A percentile compares a stretch with the other conserved stretches of the same genome.
phyloP scores from a whole-genome alignment of 768 basidiomycete genomes.

The Hortiboletus campestris region DNA sequence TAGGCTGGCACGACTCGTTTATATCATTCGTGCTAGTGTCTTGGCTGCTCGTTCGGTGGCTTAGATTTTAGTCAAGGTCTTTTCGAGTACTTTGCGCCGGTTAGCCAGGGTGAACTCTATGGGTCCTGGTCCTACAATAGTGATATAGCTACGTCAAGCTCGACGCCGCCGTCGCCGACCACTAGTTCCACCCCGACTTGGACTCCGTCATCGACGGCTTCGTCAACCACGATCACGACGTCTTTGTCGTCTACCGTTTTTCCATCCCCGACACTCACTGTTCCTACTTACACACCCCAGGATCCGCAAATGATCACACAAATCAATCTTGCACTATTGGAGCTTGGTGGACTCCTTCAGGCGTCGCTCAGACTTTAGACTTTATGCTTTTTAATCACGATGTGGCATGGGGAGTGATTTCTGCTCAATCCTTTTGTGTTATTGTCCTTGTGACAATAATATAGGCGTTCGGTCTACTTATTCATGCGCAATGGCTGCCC shows the following conservation, averaged over 20 bases:
- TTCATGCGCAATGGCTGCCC: conserved; percentile 25
- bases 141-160: conserved; percentile 19
- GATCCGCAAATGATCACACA: conserved; percentile 23
- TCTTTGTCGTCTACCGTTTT: conserved; percentile 5
- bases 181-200: conserved; percentile 22
- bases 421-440: background rate
- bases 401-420: background rate
- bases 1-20: background rate
- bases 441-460: background rate
- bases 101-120: conserved; percentile 34
- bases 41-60: conserved; percentile 36
- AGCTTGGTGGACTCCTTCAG: conserved; percentile 21
- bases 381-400: background rate
- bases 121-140: conserved; percentile 42
- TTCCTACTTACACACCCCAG: conserved; percentile 19
- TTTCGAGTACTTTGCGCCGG: conserved; percentile 41
- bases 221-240: conserved; percentile 6
- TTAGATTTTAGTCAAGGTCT: conserved; percentile 49
- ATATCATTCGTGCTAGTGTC: conserved; percentile 33
- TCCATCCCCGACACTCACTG: conserved; percentile 8
- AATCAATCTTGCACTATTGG: conserved; percentile 26
- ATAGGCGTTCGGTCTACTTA: conserved; percentile 1
- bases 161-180: conserved; percentile 15
- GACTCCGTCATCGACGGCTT: conserved; percentile 6
- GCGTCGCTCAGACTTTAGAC: conserved; percentile 5